phyloP scores from a whole-genome alignment of 805 yeast species.

The Huiozyma naganishii region DNA sequence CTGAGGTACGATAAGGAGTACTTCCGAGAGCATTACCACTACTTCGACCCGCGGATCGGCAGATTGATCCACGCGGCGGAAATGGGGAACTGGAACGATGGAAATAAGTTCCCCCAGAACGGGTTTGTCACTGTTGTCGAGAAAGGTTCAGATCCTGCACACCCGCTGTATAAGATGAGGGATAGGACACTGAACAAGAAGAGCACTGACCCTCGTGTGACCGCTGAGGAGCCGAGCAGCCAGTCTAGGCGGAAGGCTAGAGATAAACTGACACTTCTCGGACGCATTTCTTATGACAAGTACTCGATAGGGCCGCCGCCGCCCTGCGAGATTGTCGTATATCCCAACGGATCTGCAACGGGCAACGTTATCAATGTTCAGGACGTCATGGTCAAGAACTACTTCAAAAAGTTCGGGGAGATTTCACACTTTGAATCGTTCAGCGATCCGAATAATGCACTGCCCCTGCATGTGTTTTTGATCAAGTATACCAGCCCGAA shows the following conservation, averaged over 20 bases:
- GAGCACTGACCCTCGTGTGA: conserved; percentile 20
- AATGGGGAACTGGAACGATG: conserved; percentile 18
- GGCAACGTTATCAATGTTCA: conserved; percentile 7
- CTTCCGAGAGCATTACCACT: conserved; percentile 21
- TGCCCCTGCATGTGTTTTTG: conserved; percentile 63
- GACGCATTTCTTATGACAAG: conserved; percentile 45
- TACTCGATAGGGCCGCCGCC: conserved; percentile 72
- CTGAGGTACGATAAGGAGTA: conserved; percentile 14
- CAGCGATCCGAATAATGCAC: conserved; percentile 65
- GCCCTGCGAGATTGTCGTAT: conserved; percentile 53
- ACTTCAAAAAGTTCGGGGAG: conserved; percentile 52
- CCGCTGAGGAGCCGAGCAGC: background rate
- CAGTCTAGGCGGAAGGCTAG: conserved; percentile 12
- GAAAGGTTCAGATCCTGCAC: background rate
- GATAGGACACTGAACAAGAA: conserved; percentile 12
- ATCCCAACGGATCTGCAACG: conserved; percentile 31
- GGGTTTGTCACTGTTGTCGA: conserved; percentile 19
- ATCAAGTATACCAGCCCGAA: conserved; percentile 48
- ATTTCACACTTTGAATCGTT: conserved; percentile 48
- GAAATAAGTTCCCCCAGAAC: conserved; percentile 11
- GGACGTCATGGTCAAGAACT: conserved; percentile 32
- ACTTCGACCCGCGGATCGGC: conserved; percentile 19
- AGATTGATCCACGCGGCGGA: conserved; percentile 13
- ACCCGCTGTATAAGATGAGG: conserved; percentile 11
- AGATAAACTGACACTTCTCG: conserved; percentile 6